A percentile compares a stretch with the other conserved stretches of the same genome.
Conservation (phyloP, 768 basidiomycete species). For the Pleurotus sapidus region DNA sequence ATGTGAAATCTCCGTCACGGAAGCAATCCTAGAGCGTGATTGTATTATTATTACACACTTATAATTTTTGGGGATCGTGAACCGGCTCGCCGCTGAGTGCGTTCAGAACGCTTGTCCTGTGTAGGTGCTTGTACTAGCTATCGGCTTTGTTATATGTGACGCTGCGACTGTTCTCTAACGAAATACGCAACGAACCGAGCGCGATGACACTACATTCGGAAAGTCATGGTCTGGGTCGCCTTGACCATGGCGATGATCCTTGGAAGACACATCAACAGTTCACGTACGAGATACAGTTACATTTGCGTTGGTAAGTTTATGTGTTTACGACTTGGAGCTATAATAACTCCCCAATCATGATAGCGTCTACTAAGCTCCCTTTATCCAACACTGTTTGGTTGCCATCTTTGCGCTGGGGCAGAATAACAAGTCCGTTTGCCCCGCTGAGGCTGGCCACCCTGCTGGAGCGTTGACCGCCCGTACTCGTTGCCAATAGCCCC, state of each 20-base stretch:
- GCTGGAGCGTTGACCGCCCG: slow-evolving; percentile 86
- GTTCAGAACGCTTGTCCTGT: neutral
- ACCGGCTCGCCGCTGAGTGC: neutral
- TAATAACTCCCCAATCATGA: slow-evolving; percentile 68
- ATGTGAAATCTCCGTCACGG: slow-evolving; percentile 13
- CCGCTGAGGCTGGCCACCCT: slow-evolving; percentile 76
- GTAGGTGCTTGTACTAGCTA: neutral
- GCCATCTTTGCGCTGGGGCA: slow-evolving; percentile 45
- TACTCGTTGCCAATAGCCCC: slow-evolving; percentile 68
- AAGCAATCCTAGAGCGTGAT: slow-evolving; percentile 5
- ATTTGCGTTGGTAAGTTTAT: too few species aligned
- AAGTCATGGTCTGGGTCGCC: neutral
- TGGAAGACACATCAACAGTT: too few species aligned
- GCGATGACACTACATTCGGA: neutral
- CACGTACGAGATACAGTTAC: too few species aligned
- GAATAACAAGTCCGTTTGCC: slow-evolving; percentile 74
- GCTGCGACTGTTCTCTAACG: too few species aligned
- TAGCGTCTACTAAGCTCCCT: slow-evolving; percentile 56
- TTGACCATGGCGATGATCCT: neutral
- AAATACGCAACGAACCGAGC: too few species aligned
- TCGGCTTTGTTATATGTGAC: neutral
- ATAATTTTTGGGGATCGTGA: neutral
- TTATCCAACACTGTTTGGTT: slow-evolving; percentile 37
- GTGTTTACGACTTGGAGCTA: too few species aligned
- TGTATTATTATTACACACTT: neutral